Evolutionary conservation across 805 yeast species (phyloP), one percentile per base, ranked within the genome.

Genomic region (Zygosaccharomyces lentus): DNA sequence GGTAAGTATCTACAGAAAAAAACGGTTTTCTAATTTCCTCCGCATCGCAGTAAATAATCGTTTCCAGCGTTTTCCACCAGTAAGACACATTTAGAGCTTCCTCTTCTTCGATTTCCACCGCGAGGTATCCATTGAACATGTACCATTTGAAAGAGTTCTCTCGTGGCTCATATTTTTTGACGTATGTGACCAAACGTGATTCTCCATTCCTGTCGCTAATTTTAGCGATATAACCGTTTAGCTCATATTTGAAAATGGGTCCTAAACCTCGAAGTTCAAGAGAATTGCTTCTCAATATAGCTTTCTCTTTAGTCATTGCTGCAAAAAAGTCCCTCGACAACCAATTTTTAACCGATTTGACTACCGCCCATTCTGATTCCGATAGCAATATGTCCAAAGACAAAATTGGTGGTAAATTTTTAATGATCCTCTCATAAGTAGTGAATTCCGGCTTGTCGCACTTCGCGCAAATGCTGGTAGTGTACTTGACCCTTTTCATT

Each of bases 91-190:
- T 79, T 39, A 89, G 72, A 0, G 86, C 97, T 55, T 93, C 97
- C 10, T 74, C 76, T 54, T 83, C 87, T 1, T 82, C 74, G 0
- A 93, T 73, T 19, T 80, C 82, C 55, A 80, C 77, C 12, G 90
- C 98, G 52, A 93, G 69, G 65, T 91, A 93, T 64, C 93, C 98
- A 61, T 93, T 93, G 64, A 93, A 88, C 59, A 93, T 64, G 58
- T 75, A 80, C 99, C 99, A 93, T 25, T 62, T 62, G 42, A 64
- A 67, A 9, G 44, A 48, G 2, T 59, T 58, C 8, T 57, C 51
- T 8, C 53, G 30, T 4, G 54, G 51, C 38, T 73, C 73, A 12
- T 65, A 69, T 3, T 79, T 67, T 50, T 74, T 74, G 2, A 77
- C 73, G 53, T 76, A 77, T 0, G 89, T 75, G 0, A 86, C 84